Evolutionary conservation across 2,329 filamentous ascomycete genomes (phyloP), one percentile per base, ranked within the genome.

Genomic region (Fusarium irregulare): DNA sequence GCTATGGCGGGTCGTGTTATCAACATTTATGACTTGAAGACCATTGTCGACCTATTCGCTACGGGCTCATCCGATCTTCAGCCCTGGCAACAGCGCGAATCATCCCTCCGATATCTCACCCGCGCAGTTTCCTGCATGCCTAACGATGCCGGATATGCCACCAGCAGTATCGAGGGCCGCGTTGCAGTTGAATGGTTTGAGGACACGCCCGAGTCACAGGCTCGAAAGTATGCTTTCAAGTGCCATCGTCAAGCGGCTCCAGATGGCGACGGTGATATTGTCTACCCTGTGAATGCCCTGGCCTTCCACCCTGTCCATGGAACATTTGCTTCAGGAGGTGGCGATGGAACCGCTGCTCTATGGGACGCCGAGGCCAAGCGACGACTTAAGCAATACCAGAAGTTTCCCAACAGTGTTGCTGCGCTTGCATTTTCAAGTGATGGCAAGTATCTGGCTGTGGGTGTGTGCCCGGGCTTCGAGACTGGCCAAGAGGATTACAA

Each of bases 161-260:
- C 92, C 2, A 93, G 89, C 62, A 94, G 91, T 75, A 99, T 99
- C 75, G 96, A 99, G 78, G 96, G 96, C 7, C 90, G 96, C 74
- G 94, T 99, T 3, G 95, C 94, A 0, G 96, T 99, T 2, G 96
- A 99, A 80, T 98, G 94, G 93, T 98, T 99, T 78, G 96, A 98
- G 77, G 93, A 96, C 18, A 93, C 90, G 7, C 85, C 89, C 44
- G 92, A 95, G 79, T 94, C 92, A 6, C 94, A 98, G 82, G 91
- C 92, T 41, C 89, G 94, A 72, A 98, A 98, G 80, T 99, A 98
- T 79, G 96, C 96, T 16, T 99, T 99, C 88, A 99, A 99, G 81
- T 99, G 96, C 81, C 96, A 99, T 81, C 89, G 96, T 7, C 93
- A 97, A 79, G 86, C 89, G 2, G 86, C 85, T 12, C 81, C 88